Percentiles rank a stretch among this genome's conserved stretches.
phyloP scores from a whole-genome alignment of 2,329 filamentous ascomycete species.

The Trichoderma pleuroti region DNA sequence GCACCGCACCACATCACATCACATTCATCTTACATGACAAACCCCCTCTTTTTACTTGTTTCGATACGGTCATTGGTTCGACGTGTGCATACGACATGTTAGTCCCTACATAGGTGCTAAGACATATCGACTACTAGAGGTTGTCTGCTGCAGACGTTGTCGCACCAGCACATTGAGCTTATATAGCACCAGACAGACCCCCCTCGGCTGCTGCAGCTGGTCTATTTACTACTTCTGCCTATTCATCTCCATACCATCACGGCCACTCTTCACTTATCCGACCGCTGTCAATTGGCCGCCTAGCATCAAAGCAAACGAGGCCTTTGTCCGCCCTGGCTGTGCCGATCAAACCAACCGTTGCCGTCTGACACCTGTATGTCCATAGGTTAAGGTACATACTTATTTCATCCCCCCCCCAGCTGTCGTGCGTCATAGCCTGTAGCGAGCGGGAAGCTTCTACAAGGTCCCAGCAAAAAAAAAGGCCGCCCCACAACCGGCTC shows the following conservation, averaged over 20 bases:
- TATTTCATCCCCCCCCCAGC: not conserved
- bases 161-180: not conserved
- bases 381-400: no score
- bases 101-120: not conserved
- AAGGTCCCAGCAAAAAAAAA: conserved; percentile 28
- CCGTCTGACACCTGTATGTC: not conserved
- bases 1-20: not conserved
- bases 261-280: not conserved
- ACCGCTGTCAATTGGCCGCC: not conserved
- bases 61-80: not conserved
- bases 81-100: not conserved
- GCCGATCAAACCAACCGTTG: not conserved
- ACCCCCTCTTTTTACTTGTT: not conserved
- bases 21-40: not conserved
- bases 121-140: not conserved
- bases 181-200: not conserved
- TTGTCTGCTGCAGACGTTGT: not conserved
- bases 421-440: conserved; percentile 15
- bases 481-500: conserved; percentile 12
- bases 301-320: not conserved
- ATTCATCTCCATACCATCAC: no score
- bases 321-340: not conserved
- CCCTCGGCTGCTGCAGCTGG: not conserved
- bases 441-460: conserved; percentile 30
- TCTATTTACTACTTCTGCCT: not conserved